phyloP scores from a whole-genome alignment of 108 stramenopile genomes.

The Nitzschia inconspicua region DNA sequence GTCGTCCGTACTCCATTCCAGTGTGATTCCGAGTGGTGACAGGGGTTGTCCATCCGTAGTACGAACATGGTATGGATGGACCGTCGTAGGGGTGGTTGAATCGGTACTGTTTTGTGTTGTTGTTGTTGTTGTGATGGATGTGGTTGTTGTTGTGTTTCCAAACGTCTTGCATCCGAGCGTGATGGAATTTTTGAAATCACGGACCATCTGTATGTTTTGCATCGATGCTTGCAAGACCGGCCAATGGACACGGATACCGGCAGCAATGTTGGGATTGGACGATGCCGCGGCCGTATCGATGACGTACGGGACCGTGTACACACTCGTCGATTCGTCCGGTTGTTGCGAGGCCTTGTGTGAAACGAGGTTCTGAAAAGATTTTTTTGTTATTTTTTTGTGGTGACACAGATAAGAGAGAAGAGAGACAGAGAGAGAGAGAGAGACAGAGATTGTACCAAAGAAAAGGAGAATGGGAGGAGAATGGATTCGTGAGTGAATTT shows the following conservation, averaged over 20 bases:
- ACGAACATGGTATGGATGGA: no score
- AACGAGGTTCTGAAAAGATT: constrained; percentile 13
- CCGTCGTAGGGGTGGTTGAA: no score
- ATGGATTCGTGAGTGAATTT: no score
- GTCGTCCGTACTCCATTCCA: constrained; percentile 32
- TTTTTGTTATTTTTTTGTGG: no score
- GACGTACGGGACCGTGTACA: constrained; percentile 66
- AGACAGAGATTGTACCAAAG: neutral
- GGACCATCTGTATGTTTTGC: constrained; percentile 46
- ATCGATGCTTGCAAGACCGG: constrained; percentile 33
- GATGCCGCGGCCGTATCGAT: constrained; percentile 42
- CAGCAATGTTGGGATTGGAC: constrained; percentile 1
- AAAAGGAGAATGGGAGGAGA: neutral
- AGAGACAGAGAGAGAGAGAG: neutral
- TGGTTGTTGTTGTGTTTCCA: neutral
- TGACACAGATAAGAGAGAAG: neutral
- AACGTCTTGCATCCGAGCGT: constrained; percentile 45
- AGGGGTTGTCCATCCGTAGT: neutral
- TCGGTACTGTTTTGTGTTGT: neutral
- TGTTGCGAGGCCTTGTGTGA: constrained; percentile 12
- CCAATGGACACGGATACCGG: constrained; percentile 55
- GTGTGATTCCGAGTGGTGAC: constrained; percentile 45
- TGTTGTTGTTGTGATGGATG: neutral
- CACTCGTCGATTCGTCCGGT: constrained; percentile 40
- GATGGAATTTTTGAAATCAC: constrained; percentile 52